A percentile compares a stretch with the other conserved stretches of the same genome.
These are phyloP conservation scores for Fusarium sp. DNA, from an alignment of 2,329 filamentous ascomycete genomes.

Conservation along the genomic window DNA sequence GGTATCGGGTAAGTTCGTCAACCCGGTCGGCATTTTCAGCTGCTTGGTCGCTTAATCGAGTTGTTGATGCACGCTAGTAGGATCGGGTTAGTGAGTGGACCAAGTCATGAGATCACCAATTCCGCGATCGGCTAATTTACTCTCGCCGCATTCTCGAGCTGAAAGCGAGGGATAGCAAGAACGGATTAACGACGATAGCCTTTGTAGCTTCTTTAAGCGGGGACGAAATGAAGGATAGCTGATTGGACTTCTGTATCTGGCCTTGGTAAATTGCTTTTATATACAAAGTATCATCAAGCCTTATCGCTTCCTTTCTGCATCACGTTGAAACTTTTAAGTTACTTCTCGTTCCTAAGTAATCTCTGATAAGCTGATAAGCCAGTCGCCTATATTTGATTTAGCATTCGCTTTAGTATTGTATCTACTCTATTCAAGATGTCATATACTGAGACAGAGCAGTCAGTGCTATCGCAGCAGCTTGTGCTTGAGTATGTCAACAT, in stretches of 20 bases:
- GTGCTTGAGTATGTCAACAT: neutral
- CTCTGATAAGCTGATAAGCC: no score
- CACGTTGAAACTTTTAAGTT: neutral
- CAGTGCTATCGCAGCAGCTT: neutral
- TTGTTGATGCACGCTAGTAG: fast-evolving
- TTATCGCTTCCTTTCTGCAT: neutral
- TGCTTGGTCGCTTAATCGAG: neutral
- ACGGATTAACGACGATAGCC: fast-evolving
- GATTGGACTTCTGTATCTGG: fast-evolving
- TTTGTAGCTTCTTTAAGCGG: no score
- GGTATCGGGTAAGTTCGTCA: neutral
- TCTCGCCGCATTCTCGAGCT: no score
- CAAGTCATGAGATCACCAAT: neutral
- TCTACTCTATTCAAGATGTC: neutral
- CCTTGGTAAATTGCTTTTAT: neutral
- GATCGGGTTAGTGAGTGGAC: neutral
- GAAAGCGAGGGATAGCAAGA: no score
- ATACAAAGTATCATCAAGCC: neutral
- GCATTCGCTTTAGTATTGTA: fast-evolving
- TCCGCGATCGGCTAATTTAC: neutral
- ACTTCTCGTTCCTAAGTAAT: no score
- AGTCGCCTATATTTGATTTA: fast-evolving
- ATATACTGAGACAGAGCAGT: neutral
- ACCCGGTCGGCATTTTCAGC: neutral
- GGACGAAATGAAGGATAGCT: fast-evolving